A percentile compares a stretch with the other conserved stretches of the same genome.
phyloP scores from a whole-genome alignment of 2,329 filamentous ascomycete species.

The Blastomyces emzantsi region DNA sequence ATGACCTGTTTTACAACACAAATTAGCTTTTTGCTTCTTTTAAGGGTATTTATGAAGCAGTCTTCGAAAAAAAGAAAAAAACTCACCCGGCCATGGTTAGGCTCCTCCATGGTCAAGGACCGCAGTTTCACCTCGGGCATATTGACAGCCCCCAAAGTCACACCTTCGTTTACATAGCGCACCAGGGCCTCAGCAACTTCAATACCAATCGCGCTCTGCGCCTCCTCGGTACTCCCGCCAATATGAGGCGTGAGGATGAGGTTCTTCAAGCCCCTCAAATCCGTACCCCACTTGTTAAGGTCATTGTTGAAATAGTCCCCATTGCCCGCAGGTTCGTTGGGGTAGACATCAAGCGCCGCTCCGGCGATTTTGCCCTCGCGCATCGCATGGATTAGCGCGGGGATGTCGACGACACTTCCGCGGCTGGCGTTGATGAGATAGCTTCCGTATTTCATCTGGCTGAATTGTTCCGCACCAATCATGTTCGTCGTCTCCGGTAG shows the following conservation, averaged over 20 bases:
- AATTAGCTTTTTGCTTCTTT: slow-evolving; percentile 14
- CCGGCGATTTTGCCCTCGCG: slow-evolving; percentile 79
- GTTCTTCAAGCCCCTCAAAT: slow-evolving; percentile 78
- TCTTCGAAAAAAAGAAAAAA: background rate
- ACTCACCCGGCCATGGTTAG: slow-evolving; percentile 70
- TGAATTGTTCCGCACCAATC: slow-evolving; percentile 71
- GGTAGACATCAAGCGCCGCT: slow-evolving; percentile 94
- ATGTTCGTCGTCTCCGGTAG: slow-evolving; percentile 86
- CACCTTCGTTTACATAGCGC: slow-evolving; percentile 91
- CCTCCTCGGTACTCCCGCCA: slow-evolving; percentile 94
- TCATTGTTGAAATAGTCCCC: slow-evolving; percentile 86
- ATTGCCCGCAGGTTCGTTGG: slow-evolving; percentile 85
- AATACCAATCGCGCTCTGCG: slow-evolving; percentile 88
- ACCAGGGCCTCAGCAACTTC: slow-evolving; percentile 85
- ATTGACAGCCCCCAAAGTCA: slow-evolving; percentile 87
- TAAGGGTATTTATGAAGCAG: background rate
- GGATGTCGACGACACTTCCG: slow-evolving; percentile 88
- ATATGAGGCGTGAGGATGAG: slow-evolving; percentile 95
- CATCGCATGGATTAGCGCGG: slow-evolving; percentile 80
- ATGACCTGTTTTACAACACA: slow-evolving; percentile 52
- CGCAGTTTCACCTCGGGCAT: slow-evolving; percentile 90
- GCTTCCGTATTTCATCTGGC: slow-evolving; percentile 82
- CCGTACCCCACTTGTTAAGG: slow-evolving; percentile 76
- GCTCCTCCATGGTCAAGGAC: slow-evolving; percentile 81
- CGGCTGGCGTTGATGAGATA: slow-evolving; percentile 96